Base-by-base conservation (phyloP, 129 eudicot species). In the Chrysanthemum makinoi region DNA sequence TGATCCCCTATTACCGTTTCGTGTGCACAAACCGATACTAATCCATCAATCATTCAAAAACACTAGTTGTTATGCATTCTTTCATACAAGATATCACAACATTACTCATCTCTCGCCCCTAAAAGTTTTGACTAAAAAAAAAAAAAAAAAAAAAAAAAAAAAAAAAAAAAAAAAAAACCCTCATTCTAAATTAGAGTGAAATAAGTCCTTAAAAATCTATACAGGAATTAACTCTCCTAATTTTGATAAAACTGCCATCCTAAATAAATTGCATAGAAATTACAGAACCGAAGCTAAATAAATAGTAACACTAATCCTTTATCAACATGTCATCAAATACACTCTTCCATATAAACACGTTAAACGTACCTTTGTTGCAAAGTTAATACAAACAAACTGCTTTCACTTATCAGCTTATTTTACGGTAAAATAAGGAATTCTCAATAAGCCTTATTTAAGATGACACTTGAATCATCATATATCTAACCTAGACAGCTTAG, bases 291-390 rank as follows among this genome's bases (percentile, higher is more conserved):
- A 28, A 12, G 43, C 18, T 17, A 54, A 26, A 55, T 10, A 69
- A 18, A 12, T 54, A 2, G 16, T 8, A 55, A 33, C n/a, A 11
- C 77, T 6, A 50, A 39, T 62, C 33, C 70, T 68, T 26, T 17
- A 20, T 62, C 18, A 49, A 30, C 53, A 50, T 62, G 69, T 60
- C 62, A 62, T 39, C 33, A 14, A 19, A 62, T 50, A 62, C 33
- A 62, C 62, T 50, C 39, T 73, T 62, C 52, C 62, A 50, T 60
- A 73, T 30, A 62, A 73, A 49, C 52, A 50, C 33, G 53, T 17
- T 62, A 48, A 30, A 49, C 30, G 39, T 16, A 49, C 26, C 50
- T 16, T 19, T 11, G 51, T 62, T 10, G n/a, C 17, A 19, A 59
- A 49, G 5, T 26, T 8, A 6, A 39, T 7, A 7, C 44, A 5